These are phyloP conservation scores for Puccinia horiana DNA, from an alignment of 1,284 basidiomycete genomes.

Conservation along the genomic window DNA sequence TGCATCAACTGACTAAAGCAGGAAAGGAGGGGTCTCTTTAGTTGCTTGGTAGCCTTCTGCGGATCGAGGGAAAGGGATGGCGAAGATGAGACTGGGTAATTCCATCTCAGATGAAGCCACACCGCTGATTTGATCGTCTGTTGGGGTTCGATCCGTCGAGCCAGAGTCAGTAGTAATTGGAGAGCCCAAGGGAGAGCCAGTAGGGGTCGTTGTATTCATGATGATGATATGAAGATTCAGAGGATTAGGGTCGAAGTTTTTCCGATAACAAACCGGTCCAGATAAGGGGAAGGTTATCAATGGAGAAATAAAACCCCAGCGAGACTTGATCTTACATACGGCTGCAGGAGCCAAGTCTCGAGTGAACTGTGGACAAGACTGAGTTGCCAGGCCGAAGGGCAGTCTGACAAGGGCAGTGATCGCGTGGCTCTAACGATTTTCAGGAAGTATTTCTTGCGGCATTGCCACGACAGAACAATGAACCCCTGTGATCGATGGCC, in stretches of 20 bases:
- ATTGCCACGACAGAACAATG: neutral
- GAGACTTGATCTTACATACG: neutral
- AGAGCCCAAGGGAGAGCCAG: neutral
- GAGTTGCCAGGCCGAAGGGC: neutral
- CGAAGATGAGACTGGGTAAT: constrained; percentile 43
- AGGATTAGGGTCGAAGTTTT: neutral
- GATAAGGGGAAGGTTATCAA: neutral
- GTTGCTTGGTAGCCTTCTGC: constrained; percentile 1
- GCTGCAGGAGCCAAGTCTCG: neutral
- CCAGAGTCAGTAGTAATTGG: neutral
- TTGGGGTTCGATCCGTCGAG: no score
- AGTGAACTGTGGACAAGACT: neutral
- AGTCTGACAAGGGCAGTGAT: neutral
- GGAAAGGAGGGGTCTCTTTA: constrained; percentile 39
- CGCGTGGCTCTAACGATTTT: neutral
- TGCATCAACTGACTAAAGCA: constrained; percentile 30
- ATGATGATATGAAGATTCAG: neutral
- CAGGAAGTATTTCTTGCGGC: neutral
- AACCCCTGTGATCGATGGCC: no score
- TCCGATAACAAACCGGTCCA: neutral
- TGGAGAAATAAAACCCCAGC: neutral
- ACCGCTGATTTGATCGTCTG: neutral
- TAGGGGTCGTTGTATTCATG: neutral
- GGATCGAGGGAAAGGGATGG: constrained; percentile 41
- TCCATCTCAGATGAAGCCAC: constrained; percentile 13